Evolutionary conservation across 2,329 filamentous ascomycete genomes (phyloP), one percentile per base, ranked within the genome.

Genomic region (Corynespora cassiicola): DNA sequence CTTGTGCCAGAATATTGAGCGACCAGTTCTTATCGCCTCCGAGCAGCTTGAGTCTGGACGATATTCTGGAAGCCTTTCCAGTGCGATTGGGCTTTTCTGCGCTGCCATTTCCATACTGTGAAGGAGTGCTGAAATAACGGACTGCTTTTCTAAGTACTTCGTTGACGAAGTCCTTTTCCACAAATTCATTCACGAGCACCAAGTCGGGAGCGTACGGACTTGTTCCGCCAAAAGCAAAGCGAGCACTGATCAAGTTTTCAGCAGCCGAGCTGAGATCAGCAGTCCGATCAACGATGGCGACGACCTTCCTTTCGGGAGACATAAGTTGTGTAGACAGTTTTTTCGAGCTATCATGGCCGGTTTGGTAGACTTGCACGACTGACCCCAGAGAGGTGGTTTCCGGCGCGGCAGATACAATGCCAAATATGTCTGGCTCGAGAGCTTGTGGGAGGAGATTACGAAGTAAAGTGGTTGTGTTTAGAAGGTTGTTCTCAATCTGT

Each of bases 141-240:
- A 66, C 61, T 0, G 60, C 57, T 19, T 75, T 69, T 23, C 68
- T 64, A 10, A 75, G 58, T 4, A 75, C 70, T 0, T 76, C 75
- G 30, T 76, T 70, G 0, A 81, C 58, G 47, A 85, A 84, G 0
- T 73, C 69, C 37, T 76, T 71, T 64, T 79, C 78, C 3, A 74
- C 69, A 42, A 77, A 86, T 46, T 86, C 82, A 43, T 86, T 84
- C n/a, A 86, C 81, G 0, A 85, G 63, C 0, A 86, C 77, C 0
- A 84, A 19, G 51, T 86, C 82, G 0, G 83, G 83, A 0, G 80
- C 77, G 52, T 85, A 85, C 0, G 80, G 74, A 1, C 81, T 84
- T 2, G 63, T 69, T 2, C 81, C 81, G 2, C 76, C 69, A 19
- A 82, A 79, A 10, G 66, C 65, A 50, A 84, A 79, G 2, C 80